Evolutionary conservation across 2,329 filamentous ascomycete species (phyloP).

Genomic region (Lecanicillium sp.): DNA sequence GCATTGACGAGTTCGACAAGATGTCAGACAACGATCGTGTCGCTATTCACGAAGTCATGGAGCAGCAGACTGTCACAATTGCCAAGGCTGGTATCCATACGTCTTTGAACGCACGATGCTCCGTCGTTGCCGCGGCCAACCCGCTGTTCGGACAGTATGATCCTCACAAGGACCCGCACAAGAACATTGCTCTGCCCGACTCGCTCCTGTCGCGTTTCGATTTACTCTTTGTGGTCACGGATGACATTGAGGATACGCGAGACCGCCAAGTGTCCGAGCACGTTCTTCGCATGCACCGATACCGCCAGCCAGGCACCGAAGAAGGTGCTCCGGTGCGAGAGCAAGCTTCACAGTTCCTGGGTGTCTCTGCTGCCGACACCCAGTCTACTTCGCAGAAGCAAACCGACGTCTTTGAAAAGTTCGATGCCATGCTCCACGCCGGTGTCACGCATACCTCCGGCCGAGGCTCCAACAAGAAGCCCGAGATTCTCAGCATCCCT

Average conservation of each 20-base stretch:
- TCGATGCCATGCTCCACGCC: slow-evolving; percentile 89
- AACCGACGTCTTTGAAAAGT: slow-evolving; percentile 93
- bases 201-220: slow-evolving; percentile 97
- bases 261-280: slow-evolving; percentile 93
- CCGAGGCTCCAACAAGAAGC: slow-evolving; percentile 65
- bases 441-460: slow-evolving; percentile 74
- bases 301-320: slow-evolving; percentile 84
- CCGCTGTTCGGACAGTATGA: slow-evolving; percentile 98
- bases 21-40: slow-evolving; percentile 98
- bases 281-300: slow-evolving; percentile 93
- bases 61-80: slow-evolving; percentile 98
- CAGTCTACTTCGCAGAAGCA: slow-evolving; percentile 64
- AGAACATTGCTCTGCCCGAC: slow-evolving; percentile 95
- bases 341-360: slow-evolving; percentile 72
- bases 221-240: slow-evolving; percentile 92
- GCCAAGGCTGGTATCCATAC: slow-evolving; percentile 98
- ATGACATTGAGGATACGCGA: slow-evolving; percentile 91
- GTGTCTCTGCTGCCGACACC: slow-evolving; percentile 76
- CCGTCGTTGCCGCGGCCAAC: slow-evolving; percentile 92
- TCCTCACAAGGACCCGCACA: slow-evolving; percentile 95
- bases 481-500: slow-evolving; percentile 87
- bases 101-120: slow-evolving; percentile 91
- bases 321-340: slow-evolving; percentile 93
- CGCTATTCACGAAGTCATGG: slow-evolving; percentile 99
- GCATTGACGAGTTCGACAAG: slow-evolving; percentile 99